Conservation (phyloP, 352 stramenopile genomes). For the Globisporangium radiosum region DNA sequence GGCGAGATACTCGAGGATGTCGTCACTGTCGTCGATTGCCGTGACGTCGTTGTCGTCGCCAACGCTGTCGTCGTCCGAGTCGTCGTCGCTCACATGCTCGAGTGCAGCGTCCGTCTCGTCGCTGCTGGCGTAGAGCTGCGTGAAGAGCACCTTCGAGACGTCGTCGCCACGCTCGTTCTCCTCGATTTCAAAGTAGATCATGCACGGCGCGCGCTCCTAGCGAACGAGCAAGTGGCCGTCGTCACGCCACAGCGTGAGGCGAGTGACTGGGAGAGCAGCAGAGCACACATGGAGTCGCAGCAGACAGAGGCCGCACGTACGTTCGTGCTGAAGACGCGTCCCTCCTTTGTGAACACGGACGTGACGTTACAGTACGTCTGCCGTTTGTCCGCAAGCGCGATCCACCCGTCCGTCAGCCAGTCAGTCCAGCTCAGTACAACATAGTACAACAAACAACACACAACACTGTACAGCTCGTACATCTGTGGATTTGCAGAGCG, state of each 20-base stretch:
- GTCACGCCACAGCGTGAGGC: not conserved
- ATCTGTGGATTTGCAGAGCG: slow-evolving; percentile 77
- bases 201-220: slow-evolving; percentile 67
- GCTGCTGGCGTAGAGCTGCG: slow-evolving; percentile 34
- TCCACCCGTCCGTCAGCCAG: not conserved
- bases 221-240: not conserved
- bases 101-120: slow-evolving; percentile 19
- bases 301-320: slow-evolving; percentile 16
- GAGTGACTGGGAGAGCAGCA: not conserved
- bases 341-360: slow-evolving; percentile 52
- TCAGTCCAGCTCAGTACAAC: not conserved
- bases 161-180: slow-evolving; percentile 35
- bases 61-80: slow-evolving; percentile 3
- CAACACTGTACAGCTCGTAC: slow-evolving; percentile 17
- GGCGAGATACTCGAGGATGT: slow-evolving; percentile 14
- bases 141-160: slow-evolving; percentile 61
- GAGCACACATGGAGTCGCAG: no score
- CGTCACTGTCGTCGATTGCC: slow-evolving; percentile 3
- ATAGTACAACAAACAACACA: not conserved
- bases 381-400: not conserved
- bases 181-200: slow-evolving; percentile 68
- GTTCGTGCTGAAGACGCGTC: slow-evolving; percentile 76
- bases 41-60: slow-evolving; percentile 11
- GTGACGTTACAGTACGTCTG: slow-evolving; percentile 60
- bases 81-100: not conserved